A percentile compares a stretch with the other conserved stretches of the same genome.
These are phyloP conservation scores for Nannochloris sp. DNA, from an alignment of 139 green algal genomes.

Conservation along the genomic window DNA sequence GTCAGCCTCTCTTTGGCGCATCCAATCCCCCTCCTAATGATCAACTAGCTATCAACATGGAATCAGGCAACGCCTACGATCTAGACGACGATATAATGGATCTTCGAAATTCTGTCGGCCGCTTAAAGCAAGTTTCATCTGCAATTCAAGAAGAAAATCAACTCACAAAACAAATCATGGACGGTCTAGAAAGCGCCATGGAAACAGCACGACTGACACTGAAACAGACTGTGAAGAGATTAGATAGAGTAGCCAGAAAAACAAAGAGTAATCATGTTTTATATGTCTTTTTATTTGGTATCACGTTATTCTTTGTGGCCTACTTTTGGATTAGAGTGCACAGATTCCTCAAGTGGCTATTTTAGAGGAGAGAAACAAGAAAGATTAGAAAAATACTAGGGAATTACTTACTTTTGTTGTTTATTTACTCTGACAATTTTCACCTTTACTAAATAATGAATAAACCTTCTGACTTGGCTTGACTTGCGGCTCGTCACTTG, in stretches of 20 bases:
- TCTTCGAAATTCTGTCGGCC: background rate
- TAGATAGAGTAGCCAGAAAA: slow-evolving; percentile 7
- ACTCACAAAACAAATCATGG: slow-evolving; percentile 6
- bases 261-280: slow-evolving; percentile 7
- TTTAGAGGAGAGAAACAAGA: too few species aligned
- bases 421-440: too few species aligned
- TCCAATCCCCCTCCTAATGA: background rate
- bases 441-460: too few species aligned
- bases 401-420: too few species aligned
- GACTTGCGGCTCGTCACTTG: too few species aligned
- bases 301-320: slow-evolving; percentile 6
- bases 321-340: slow-evolving; percentile 9
- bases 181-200: slow-evolving; percentile 2
- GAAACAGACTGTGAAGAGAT: slow-evolving; percentile 13
- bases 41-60: slow-evolving; percentile 8
- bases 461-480: too few species aligned
- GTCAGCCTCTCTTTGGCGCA: slow-evolving; percentile 4
- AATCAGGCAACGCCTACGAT: slow-evolving; percentile 6
- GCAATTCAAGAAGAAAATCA: slow-evolving; percentile 9
- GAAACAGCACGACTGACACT: slow-evolving; percentile 11
- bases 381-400: too few species aligned
- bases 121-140: slow-evolving; percentile 12
- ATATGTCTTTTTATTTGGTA: slow-evolving; percentile 9
- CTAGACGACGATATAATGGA: slow-evolving; percentile 11
- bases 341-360: slow-evolving; percentile 2